Conservation (phyloP, 257 asterid genomes). For the Fraxinus americana region DNA sequence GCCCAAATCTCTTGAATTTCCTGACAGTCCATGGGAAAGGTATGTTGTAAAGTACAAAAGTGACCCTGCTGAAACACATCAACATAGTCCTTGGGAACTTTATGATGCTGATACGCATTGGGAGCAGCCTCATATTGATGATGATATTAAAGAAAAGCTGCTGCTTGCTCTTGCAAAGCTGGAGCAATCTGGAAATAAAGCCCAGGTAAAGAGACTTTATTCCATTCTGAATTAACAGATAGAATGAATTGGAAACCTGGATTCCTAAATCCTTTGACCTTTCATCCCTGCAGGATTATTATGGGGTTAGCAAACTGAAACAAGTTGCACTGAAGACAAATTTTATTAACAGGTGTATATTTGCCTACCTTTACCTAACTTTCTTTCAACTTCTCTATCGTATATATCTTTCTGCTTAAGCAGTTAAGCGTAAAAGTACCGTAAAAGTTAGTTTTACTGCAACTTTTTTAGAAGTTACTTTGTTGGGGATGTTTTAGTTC, state of each 20-base stretch:
- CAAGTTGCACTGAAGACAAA: constrained; percentile 71
- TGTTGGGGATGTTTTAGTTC: neutral
- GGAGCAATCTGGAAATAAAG: constrained; percentile 63
- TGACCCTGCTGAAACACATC: constrained; percentile 72
- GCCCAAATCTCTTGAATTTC: constrained; percentile 73
- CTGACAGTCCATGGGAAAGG: constrained; percentile 98
- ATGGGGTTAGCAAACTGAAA: constrained; percentile 72
- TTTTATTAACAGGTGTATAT: constrained; percentile 70
- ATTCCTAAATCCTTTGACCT: constrained; percentile 14
- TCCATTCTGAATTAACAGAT: neutral
- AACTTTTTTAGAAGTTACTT: neutral
- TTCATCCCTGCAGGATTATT: constrained; percentile 64
- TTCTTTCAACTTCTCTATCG: neutral
- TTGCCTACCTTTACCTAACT: constrained; percentile 2
- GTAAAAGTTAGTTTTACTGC: neutral
- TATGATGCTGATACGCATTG: constrained; percentile 57
- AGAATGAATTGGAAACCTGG: constrained; percentile 16
- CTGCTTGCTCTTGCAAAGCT: constrained; percentile 55
- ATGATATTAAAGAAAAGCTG: constrained; percentile 54
- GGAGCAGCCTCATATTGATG: constrained; percentile 78
- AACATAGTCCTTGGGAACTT: constrained; percentile 98
- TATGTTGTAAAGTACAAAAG: constrained; percentile 79
- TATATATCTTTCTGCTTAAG: neutral
- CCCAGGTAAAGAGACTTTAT: constrained; percentile 48
- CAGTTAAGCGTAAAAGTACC: neutral